Base-by-base conservation (phyloP, 768 basidiomycete species). In the Chlorophyllum brunneum region DNA sequence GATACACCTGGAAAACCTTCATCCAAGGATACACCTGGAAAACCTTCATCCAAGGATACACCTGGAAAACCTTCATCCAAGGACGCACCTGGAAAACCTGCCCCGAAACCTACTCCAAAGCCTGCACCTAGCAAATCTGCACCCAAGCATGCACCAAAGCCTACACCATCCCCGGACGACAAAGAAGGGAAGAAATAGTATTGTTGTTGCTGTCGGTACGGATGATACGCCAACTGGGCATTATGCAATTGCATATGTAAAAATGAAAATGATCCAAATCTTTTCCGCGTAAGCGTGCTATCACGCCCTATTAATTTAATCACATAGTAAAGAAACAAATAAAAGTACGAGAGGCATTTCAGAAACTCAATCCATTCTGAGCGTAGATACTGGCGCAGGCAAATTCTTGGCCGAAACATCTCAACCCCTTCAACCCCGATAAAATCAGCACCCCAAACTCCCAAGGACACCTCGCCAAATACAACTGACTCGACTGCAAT, bases 391-490 rank as follows among this genome's bases (percentile, higher is more conserved):
- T 31, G 72, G 70, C 0, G 59, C 63, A 15, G 51, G 51, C 18
- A 53, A 20, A 46, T 27, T 53, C 38, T 53, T 45, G 13, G 39
- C 83, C 76, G 4, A 87, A 63, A 6, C 81, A 82, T 6, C 82
- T 70, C 50, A 87, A 64, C 27, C 73, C 71, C 1, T 59, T 64
- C 20, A 86, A 69, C 22, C 75, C 75, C 0, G 81, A 79, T 4
- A 85, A 65, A 24, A 85, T 65, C 9, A 65, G 66, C 10, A 69
- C 66, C 11, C 80, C 77, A 20, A 85, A 66, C 23, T 84, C 83
- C 80, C 80, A 85, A 2, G 84, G 84, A 61, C 84, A 87, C 51
- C 66, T 73, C 2, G 83, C 83, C 29, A 86, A 68, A 65, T 86
- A 83, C 27, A 86, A 69, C 37, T 80, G 66, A 33, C 83, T 63